A percentile compares a stretch with the other conserved stretches of the same genome.
These are phyloP conservation scores for Blastosporella zonata DNA, from an alignment of 1,284 basidiomycete genomes.

Conservation along the genomic window DNA sequence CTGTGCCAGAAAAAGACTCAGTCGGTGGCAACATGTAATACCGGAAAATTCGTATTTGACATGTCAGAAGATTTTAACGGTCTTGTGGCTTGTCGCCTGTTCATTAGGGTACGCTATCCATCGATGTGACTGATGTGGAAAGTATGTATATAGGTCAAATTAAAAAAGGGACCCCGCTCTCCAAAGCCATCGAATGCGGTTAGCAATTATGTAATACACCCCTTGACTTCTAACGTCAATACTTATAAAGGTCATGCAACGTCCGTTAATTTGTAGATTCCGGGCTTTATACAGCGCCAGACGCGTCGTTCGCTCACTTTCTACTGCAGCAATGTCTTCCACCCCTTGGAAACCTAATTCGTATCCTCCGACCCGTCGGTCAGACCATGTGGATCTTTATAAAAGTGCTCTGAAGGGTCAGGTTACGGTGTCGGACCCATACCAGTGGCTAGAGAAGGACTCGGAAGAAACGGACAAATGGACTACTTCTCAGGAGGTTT, in stretches of 20 bases:
- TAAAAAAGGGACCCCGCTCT: too few species aligned
- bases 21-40: constrained; percentile 1
- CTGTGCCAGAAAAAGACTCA: neutral
- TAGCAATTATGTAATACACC: neutral
- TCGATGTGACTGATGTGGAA: constrained; percentile 4
- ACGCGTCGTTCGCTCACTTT: constrained; percentile 25
- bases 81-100: constrained; percentile 11
- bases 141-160: too few species aligned
- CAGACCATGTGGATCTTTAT: constrained; percentile 66
- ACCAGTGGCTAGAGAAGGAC: constrained; percentile 68
- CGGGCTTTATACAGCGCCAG: constrained; percentile 14
- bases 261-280: constrained; percentile 13
- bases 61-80: constrained; percentile 4
- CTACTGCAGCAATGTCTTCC: constrained; percentile 26
- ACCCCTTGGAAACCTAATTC: constrained; percentile 32
- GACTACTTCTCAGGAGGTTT: constrained; percentile 59
- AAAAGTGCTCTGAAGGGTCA: constrained; percentile 58
- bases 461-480: constrained; percentile 63
- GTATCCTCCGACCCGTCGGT: constrained; percentile 65
- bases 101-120: constrained; percentile 9
- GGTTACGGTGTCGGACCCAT: constrained; percentile 68
- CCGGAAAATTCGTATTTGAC: constrained; percentile 5
- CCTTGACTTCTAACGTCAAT: neutral
- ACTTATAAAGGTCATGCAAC: constrained; percentile 23
- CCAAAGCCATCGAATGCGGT: constrained; percentile 3